Base-by-base conservation (phyloP, 805 yeast species). In the Wickerhamomyces xylosicus region DNA sequence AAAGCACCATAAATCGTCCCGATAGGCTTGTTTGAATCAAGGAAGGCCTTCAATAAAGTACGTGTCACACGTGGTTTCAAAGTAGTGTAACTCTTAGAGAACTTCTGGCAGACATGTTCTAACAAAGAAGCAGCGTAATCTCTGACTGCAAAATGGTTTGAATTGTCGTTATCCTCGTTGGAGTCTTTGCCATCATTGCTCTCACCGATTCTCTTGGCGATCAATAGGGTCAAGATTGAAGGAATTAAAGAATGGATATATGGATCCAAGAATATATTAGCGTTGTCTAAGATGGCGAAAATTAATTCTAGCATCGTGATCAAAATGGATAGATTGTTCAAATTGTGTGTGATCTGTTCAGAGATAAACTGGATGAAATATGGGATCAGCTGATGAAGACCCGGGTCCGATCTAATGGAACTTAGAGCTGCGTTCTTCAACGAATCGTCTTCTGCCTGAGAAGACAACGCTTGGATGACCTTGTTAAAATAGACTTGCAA, bases 191-290 rank as follows among this genome's bases (percentile, higher is more conserved):
- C 33, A 5, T 27, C 22, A 11, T 28, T 32, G 19, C 19, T 35
- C 5, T 41, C 31, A 3, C 97, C 97, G n/a, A 90, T 72, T 44
- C 85, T 75, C 53, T 87, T 87, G 2, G 97, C 97, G 37, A 92
- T 69, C 34, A 92, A 69, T 17, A 90, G 68, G 0, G 99, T 92
- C 47, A 92, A 68, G 27, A 92, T 80, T 44, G 96, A 85, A n/a
- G 99, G 98, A 85, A 92, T 86, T 49, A 92, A 65, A 1, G 95
- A 90, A 63, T 94, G 98, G 35, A 92, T 86, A 54, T 90, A 90
- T 10, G 97, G 98, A 48, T 90, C 97, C 43, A 90, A 69, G 51
- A 87, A 90, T 31, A 92, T 77, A 17, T 95, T 79, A 39, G 77
- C 77, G 61, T 92, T 92, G 33, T 81, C 77, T 37, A 87, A 68